Conservation (phyloP, 108 stramenopile genomes). For the Pseudonitzschia multiseries region DNA sequence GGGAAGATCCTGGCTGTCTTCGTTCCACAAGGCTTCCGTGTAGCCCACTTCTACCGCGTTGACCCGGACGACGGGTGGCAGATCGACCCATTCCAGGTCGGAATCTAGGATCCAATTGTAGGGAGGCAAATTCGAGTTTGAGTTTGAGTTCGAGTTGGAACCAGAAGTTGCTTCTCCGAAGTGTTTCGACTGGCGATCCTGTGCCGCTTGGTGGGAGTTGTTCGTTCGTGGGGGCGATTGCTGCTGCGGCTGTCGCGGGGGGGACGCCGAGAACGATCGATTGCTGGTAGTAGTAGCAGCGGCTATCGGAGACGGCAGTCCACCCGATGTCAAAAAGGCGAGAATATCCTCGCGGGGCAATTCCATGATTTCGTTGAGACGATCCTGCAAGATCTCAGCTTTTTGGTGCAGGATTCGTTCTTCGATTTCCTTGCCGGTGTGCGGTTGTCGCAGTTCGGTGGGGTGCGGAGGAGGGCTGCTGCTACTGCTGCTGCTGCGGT, state of each 20-base stretch:
- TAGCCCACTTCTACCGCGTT: background rate
- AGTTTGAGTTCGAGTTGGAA: background rate
- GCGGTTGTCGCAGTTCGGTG: background rate
- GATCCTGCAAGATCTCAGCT: background rate
- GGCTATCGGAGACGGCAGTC: background rate
- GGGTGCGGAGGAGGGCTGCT: background rate
- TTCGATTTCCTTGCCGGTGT: background rate
- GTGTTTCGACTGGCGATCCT: background rate
- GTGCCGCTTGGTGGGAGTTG: background rate
- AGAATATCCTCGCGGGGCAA: constrained; percentile 5
- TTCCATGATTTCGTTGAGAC: constrained; percentile 8
- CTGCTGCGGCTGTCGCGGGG: too few relatives aligned
- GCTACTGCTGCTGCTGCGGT: background rate
- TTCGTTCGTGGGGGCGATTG: background rate
- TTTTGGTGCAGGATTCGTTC: background rate
- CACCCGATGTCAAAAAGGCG: background rate
- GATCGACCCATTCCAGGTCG: background rate
- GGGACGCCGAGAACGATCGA: background rate
- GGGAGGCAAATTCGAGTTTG: background rate
- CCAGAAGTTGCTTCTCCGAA: background rate
- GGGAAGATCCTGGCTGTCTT: background rate
- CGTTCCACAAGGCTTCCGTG: background rate
- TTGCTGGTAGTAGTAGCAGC: background rate
- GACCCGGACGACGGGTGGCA: background rate
- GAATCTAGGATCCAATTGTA: constrained; percentile 12